These are phyloP conservation scores for Lepidium campestre DNA, from an alignment of 441 rosid genomes.

Conservation along the genomic window DNA sequence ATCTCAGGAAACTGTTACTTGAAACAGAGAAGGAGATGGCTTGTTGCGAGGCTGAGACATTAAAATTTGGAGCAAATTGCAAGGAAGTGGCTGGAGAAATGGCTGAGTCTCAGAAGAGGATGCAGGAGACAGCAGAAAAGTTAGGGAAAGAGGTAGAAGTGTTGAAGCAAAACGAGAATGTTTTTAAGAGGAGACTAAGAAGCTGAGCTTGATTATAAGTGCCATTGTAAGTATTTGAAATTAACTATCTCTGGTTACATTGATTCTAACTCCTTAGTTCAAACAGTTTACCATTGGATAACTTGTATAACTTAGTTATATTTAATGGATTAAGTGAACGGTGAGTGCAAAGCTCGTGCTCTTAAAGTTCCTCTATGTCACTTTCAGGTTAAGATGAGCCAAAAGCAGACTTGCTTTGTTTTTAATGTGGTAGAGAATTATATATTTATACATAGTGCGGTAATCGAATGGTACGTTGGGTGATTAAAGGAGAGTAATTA, in stretches of 20 bases:
- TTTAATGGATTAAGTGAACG: background rate
- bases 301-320: background rate
- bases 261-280: background rate
- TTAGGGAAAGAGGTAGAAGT: slow-evolving; percentile 25
- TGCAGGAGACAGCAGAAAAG: slow-evolving; percentile 20
- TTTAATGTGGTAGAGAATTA: background rate
- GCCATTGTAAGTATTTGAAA: background rate
- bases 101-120: slow-evolving; percentile 23
- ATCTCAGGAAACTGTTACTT: slow-evolving; percentile 16
- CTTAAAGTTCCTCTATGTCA: background rate
- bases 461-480: slow-evolving; percentile 21
- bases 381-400: slow-evolving; percentile 10
- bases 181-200: background rate
- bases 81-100: slow-evolving; percentile 7
- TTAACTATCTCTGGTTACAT: background rate
- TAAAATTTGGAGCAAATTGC: slow-evolving; percentile 11
- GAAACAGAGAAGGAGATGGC: slow-evolving; percentile 23
- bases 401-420: slow-evolving; percentile 12
- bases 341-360: slow-evolving; percentile 6
- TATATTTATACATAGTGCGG: slow-evolving; percentile 6
- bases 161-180: slow-evolving; percentile 22
- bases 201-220: background rate
- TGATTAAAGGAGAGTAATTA: slow-evolving; percentile 13
- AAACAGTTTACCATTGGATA: background rate
- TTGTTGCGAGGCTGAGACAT: slow-evolving; percentile 31